These are phyloP conservation scores for Theileria equi DNA, from an alignment of 169 alveolate genomes.

Conservation along the genomic window DNA sequence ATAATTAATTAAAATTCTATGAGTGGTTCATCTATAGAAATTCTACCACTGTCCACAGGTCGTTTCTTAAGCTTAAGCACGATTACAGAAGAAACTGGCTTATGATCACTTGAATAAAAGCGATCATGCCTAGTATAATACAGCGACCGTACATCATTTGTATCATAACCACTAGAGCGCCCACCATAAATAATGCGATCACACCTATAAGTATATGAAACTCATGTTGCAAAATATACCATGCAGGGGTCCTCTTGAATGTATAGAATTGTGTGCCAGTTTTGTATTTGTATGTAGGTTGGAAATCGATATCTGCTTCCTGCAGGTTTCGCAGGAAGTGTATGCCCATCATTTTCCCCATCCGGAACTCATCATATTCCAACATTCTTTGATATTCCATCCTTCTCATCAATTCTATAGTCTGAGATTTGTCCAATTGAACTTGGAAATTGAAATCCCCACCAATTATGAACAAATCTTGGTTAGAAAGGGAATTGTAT, in stretches of 20 bases:
- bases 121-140: constrained; percentile 71
- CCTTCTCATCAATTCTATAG: constrained; percentile 30
- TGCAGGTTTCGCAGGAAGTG: constrained; percentile 36
- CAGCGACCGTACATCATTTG: constrained; percentile 4
- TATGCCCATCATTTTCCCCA: constrained; percentile 46
- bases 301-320: constrained; percentile 83
- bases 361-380: constrained; percentile 65
- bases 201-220: constrained; percentile 14
- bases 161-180: not conserved
- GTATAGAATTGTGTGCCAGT: constrained; percentile 81
- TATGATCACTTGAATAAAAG: constrained; percentile 76
- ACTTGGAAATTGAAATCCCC: constrained; percentile 90
- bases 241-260: constrained; percentile 89
- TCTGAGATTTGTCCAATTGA: constrained; percentile 61
- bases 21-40: not conserved
- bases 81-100: constrained; percentile 77
- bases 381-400: constrained; percentile 41
- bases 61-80: constrained; percentile 6
- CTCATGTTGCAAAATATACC: too few species aligned
- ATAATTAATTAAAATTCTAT: not conserved
- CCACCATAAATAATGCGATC: constrained; percentile 43
- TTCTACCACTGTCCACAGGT: not conserved
- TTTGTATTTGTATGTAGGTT: constrained; percentile 89
- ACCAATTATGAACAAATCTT: constrained; percentile 76
- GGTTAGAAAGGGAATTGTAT: constrained; percentile 34